Base-by-base conservation (phyloP, 179 eudicot species). In the Carnegiea gigantea region DNA sequence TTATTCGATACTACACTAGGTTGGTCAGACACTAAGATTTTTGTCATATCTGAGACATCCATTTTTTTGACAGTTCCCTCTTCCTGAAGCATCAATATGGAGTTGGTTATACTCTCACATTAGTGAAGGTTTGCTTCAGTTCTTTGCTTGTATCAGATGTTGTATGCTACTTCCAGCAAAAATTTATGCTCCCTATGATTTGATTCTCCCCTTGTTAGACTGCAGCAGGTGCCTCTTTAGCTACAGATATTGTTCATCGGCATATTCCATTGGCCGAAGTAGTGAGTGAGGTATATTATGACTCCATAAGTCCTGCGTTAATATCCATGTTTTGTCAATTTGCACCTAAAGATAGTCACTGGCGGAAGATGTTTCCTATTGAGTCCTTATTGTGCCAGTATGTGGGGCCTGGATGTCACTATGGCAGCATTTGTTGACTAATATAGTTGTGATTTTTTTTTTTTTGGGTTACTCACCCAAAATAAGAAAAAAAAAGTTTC, bases 91-190 rank as follows among this genome's bases (percentile, higher is more conserved):
- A 91, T 85, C 94, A 90, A 60, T 97, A 95, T 84, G 98, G 99
- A 74, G 99, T 97, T 88, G 99, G 99, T 77, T 97, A 97, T 83
- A 97, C 99, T 84, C 99, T 97, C 83, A 93, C 99, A 49, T 81
- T 97, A 82, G 98, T 90, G 87, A 97, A 97, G 97, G 99, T 94
- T 51, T 81, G 88, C 48, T 83, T 78, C 54, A 2, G 46, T 59
- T 64, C 49, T 77, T 43, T 79, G 75, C 49, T 17, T 36, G n/a
- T 48, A 24, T 18, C 62, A 70, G 20, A 57, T 40, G 12, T 24
- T 40, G 38, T 76, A 44, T 64, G 62, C 11, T 73, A 44, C 44
- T 76, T 83, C 79, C 49, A 64, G 38, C 54, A 51, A 60, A 79
- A 73, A 62, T 48, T 64, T 68, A 57, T 80, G n/a, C 57, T 77